These are phyloP conservation scores for Oxytropis ochrocephala DNA, from an alignment of 306 rosid species.

Conservation along the genomic window DNA sequence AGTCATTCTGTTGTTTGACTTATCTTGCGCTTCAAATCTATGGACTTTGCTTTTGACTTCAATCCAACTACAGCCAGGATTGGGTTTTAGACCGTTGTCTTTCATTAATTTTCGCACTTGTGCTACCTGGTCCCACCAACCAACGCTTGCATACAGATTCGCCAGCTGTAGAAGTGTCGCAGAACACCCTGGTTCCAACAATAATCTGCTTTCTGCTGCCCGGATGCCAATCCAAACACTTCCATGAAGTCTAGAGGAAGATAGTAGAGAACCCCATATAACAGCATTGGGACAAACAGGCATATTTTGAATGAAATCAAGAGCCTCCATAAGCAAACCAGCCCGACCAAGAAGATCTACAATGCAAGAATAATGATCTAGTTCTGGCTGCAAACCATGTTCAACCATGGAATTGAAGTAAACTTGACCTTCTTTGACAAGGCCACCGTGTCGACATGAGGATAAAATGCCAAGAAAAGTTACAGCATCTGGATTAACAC, in stretches of 20 bases:
- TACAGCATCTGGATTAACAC: slow-evolving; percentile 52
- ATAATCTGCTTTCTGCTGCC: slow-evolving; percentile 70
- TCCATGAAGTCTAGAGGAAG: slow-evolving; percentile 69
- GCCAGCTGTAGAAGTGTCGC: slow-evolving; percentile 63
- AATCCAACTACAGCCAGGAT: slow-evolving; percentile 79
- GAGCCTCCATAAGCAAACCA: slow-evolving; percentile 62
- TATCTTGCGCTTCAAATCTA: slow-evolving; percentile 64
- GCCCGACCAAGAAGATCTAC: slow-evolving; percentile 85
- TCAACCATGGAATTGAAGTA: slow-evolving; percentile 65
- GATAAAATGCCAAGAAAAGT: slow-evolving; percentile 68
- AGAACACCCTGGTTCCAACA: slow-evolving; percentile 58
- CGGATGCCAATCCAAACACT: slow-evolving; percentile 58
- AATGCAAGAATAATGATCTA: slow-evolving; percentile 76
- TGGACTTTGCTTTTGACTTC: slow-evolving; percentile 49
- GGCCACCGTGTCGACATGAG: slow-evolving; percentile 74
- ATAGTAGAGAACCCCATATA: slow-evolving; percentile 80
- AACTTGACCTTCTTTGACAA: slow-evolving; percentile 51
- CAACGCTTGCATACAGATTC: slow-evolving; percentile 66
- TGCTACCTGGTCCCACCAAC: slow-evolving; percentile 54
- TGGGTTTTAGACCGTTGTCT: slow-evolving; percentile 55
- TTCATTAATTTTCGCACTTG: slow-evolving; percentile 61
- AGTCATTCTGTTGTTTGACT: slow-evolving; percentile 40
- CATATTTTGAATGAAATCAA: slow-evolving; percentile 53
- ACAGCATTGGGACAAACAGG: slow-evolving; percentile 71
- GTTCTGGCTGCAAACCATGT: slow-evolving; percentile 51